Percentiles rank a stretch among this genome's conserved stretches.
Conservation (phyloP, 1,284 basidiomycete genomes). For the Trichosporon inkin region DNA sequence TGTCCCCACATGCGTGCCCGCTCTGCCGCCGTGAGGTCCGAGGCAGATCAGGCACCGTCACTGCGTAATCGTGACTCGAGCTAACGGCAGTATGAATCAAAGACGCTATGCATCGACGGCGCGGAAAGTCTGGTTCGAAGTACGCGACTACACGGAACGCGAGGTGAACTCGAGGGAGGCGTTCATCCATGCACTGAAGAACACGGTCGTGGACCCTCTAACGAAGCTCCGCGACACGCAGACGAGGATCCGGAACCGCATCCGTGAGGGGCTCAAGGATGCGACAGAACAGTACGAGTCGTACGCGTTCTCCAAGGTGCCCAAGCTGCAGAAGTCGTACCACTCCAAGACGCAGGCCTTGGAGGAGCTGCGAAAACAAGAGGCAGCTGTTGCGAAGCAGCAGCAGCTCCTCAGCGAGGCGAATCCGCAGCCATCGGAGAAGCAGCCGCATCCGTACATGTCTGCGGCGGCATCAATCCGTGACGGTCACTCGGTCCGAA, state of each 20-base stretch:
- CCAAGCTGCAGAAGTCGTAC: slow-evolving; percentile 71
- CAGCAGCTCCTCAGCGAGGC: slow-evolving; percentile 45
- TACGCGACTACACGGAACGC: slow-evolving; percentile 74
- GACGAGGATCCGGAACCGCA: slow-evolving; percentile 78
- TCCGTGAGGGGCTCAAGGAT: slow-evolving; percentile 79
- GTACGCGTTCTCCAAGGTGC: slow-evolving; percentile 67
- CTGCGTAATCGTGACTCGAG: background rate
- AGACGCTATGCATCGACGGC: slow-evolving; percentile 60
- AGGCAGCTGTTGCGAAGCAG: slow-evolving; percentile 47
- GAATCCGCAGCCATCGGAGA: slow-evolving; percentile 14
- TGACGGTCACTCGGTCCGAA: slow-evolving; percentile 9
- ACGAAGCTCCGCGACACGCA: slow-evolving; percentile 67
- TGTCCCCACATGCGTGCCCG: background rate
- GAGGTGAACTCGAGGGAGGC: slow-evolving; percentile 78
- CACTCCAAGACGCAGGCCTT: slow-evolving; percentile 74
- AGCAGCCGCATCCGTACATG: slow-evolving; percentile 25
- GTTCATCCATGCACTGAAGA: slow-evolving; percentile 64
- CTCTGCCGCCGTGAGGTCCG: background rate
- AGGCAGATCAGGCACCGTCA: too few species aligned
- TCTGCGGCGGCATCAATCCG: background rate
- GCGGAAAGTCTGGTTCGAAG: slow-evolving; percentile 71
- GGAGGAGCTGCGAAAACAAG: slow-evolving; percentile 55
- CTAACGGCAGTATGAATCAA: slow-evolving; percentile 39
- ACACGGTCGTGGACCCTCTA: slow-evolving; percentile 67
- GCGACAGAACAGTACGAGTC: slow-evolving; percentile 67